Evolutionary conservation across 2,329 filamentous ascomycete species (phyloP), one percentile per base, ranked within the genome.

Genomic region (Hymenoscyphus occultus): DNA sequence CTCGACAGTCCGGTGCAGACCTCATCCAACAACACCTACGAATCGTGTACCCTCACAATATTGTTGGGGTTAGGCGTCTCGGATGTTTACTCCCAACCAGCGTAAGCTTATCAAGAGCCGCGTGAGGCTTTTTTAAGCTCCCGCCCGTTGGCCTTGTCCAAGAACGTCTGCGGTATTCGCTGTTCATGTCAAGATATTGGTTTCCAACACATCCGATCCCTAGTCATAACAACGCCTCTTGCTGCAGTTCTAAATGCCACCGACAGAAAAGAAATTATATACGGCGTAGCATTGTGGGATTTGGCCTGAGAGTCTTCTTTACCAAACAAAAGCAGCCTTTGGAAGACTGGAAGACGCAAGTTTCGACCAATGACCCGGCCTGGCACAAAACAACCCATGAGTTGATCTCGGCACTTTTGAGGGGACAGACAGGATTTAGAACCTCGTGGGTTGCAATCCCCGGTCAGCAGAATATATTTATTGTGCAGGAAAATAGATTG

Each of bases 71-170:
- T 51, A n/a, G 19, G 45, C 19, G 13, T 51, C 22, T 51, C 22
- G 22, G 45, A 19, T 51, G 10, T n/a, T 51, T 19, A 12, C 22
- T n/a, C 45, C 22, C 14, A 10, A 51, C n/a, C n/a, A 51, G 3
- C n/a, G 45, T 51, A 28, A 51, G 45, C 45, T 51, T 51, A 28
- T 51, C 45, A 51, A 48, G 45, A 51, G 45, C 45, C 45, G 45
- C 45, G 22, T 19, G 45, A 22, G 45, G 45, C 22, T 51, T 51
- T 19, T 22, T 22, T 51, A 10, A 51, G 45, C 19, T 51, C 19
- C 22, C 22, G 45, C 19, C 22, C 22, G 45, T 51, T 51, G 45
- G 45, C 22, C 45, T 51, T 51, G 45, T 51, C n/a, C 3, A 22
- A 51, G 19, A 22, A 22, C 45, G 28, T n/a, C n/a, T 28, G 45